Percentiles rank a stretch among this genome's conserved stretches.
Conservation (phyloP, 73 alveolate genomes). For the Tetrahymena borealis region DNA sequence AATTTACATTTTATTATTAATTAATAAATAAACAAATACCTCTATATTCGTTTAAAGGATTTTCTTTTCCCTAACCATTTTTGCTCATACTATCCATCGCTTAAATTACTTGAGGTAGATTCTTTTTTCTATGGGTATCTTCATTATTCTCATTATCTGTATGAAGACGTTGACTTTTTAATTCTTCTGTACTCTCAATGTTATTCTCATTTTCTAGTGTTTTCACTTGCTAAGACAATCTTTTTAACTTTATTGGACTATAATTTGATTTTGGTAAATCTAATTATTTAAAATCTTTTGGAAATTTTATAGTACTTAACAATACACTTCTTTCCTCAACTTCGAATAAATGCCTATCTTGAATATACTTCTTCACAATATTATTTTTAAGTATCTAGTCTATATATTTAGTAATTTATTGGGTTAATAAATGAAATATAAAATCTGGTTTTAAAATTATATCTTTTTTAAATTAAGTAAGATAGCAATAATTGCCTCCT, state of each 20-base stretch:
- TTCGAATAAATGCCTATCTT: not conserved
- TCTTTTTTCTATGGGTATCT: not conserved
- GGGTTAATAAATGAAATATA: not conserved
- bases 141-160: not conserved
- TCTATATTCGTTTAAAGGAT: not conserved
- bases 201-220: not conserved
- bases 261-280: not conserved
- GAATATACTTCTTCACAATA: not conserved
- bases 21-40: not conserved
- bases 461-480: not conserved
- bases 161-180: not conserved
- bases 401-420: no score
- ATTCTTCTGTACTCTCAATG: not conserved
- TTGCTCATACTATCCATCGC: not conserved
- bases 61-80: not conserved
- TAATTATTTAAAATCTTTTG: not conserved
- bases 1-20: not conserved
- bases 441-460: not conserved
- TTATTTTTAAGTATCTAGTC: not conserved
- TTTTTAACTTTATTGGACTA: not conserved
- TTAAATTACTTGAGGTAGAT: not conserved
- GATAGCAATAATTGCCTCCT: no score
- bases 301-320: not conserved
- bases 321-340: not conserved
- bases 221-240: not conserved